Base-by-base conservation (phyloP, 1,139 yeast species). In the Yamadazyma blattariae region DNA sequence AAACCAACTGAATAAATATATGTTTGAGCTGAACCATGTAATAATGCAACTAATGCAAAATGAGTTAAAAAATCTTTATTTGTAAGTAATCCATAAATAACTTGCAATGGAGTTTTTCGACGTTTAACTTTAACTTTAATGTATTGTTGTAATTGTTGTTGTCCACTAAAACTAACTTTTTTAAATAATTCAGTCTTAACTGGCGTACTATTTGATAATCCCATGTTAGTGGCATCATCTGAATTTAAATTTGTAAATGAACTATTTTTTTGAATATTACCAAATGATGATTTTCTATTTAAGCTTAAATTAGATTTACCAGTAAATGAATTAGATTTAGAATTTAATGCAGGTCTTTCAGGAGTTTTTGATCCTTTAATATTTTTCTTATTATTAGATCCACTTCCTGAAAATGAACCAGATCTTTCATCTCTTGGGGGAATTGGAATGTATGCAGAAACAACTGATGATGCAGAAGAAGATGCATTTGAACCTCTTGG, bases 1-100 rank as follows among this genome's bases (percentile, higher is more conserved):
- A 67, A 70, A 1, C 76, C 76, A 7, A 70, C 66, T 1, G 69
- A 57, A 42, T 59, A 70, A 29, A 70, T 69, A 40, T 70, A 70
- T 57, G 62, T 67, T 44, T 68, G 75, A 23, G 71, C 61, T 19
- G 61, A 51, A 0, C 74, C 74, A 32, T 66, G 56, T 15, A 58
- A 44, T 15, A 69, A 46, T 3, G 71, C 54, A 12, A 67, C 59
- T 12, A 64, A 56, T n/a, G 59, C 34, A 37, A 55, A 65, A 42
- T 68, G 74, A 3, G 53, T 51, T 25, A 67, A 47, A 37, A 63
- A 69, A 2, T 49, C 40, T 32, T 46, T 57, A 38, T 57, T 50
- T 10, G 51, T 40, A 2, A 67, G 36, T 13, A 66, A 41, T 10
- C 47, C 34, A 21, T 45, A 54, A 17, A 65, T 50, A 10, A 59